A percentile compares a stretch with the other conserved stretches of the same genome.
Evolutionary conservation across 345 rosid species (phyloP).

Genomic region (Odontarrhena argentea): DNA sequence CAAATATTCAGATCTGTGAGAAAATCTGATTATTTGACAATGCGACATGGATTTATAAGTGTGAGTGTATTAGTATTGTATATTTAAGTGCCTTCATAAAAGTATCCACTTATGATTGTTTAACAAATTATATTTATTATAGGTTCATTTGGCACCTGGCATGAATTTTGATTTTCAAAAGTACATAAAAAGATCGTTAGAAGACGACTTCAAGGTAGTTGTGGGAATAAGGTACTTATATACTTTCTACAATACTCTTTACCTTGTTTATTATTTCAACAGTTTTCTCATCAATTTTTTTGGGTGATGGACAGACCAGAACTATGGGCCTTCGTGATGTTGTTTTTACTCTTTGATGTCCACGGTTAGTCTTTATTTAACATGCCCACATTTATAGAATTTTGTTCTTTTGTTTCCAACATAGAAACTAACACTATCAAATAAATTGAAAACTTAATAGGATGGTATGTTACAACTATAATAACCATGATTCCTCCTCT

Average conservation of each 20-base stretch:
- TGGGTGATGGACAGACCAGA: constrained; percentile 51
- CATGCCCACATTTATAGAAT: neutral
- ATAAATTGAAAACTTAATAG: constrained; percentile 37
- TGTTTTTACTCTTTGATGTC: constrained; percentile 70
- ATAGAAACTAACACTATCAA: neutral
- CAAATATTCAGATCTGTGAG: constrained; percentile 75
- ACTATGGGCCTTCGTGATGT: constrained; percentile 70
- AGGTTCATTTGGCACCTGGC: constrained; percentile 91
- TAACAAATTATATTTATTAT: neutral
- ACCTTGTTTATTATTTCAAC: neutral
- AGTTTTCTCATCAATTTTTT: neutral
- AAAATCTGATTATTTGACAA: constrained; percentile 69
- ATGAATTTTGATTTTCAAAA: constrained; percentile 82
- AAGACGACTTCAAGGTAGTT: constrained; percentile 88
- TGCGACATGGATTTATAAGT: constrained; percentile 80
- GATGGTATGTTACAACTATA: constrained; percentile 57
- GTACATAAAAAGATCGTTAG: constrained; percentile 77
- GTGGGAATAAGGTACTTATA: constrained; percentile 73
- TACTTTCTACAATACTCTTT: neutral
- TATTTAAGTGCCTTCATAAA: neutral
- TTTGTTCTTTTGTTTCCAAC: neutral
- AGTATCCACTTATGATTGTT: neutral
- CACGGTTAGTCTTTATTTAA: constrained; percentile 49
- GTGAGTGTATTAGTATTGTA: constrained; percentile 47
- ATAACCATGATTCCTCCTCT: constrained; percentile 63